These are phyloP conservation scores for Sisymbrium irio DNA, from an alignment of 345 rosid species.

Conservation along the genomic window DNA sequence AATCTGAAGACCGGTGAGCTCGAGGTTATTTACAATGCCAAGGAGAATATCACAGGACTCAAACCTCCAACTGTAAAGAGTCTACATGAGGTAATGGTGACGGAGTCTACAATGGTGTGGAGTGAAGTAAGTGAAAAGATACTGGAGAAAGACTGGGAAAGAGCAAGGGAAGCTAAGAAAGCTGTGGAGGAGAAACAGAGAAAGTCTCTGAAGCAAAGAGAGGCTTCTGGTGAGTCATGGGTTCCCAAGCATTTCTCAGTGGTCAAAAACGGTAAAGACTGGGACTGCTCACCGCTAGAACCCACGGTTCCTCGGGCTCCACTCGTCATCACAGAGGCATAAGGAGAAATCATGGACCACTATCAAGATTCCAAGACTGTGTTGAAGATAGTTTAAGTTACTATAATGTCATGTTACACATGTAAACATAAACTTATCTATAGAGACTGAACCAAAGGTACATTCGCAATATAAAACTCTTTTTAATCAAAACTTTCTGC, in stretches of 20 bases:
- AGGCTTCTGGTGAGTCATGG: conserved; percentile 55
- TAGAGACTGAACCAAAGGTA: not conserved
- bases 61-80: conserved; percentile 55
- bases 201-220: conserved; percentile 43
- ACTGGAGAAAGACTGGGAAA: conserved; percentile 62
- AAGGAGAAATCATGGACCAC: not conserved
- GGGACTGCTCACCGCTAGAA: conserved; percentile 58
- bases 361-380: not conserved
- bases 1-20: conserved; percentile 45
- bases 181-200: conserved; percentile 66
- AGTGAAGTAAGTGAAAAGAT: conserved; percentile 57
- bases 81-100: conserved; percentile 46
- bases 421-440: not conserved
- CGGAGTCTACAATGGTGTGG: conserved; percentile 71
- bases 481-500: conserved; percentile 15
- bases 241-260: conserved; percentile 57
- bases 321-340: conserved; percentile 30
- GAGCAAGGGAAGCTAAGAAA: conserved; percentile 66
- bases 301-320: conserved; percentile 60
- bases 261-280: conserved; percentile 42
- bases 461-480: not conserved
- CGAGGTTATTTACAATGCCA: conserved; percentile 56
- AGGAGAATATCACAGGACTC: conserved; percentile 47
- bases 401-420: not conserved
- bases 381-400: not conserved